Evolutionary conservation across 2,329 filamentous ascomycete species (phyloP), one percentile per base, ranked within the genome.

Genomic region (Nannizziopsis barbatae): DNA sequence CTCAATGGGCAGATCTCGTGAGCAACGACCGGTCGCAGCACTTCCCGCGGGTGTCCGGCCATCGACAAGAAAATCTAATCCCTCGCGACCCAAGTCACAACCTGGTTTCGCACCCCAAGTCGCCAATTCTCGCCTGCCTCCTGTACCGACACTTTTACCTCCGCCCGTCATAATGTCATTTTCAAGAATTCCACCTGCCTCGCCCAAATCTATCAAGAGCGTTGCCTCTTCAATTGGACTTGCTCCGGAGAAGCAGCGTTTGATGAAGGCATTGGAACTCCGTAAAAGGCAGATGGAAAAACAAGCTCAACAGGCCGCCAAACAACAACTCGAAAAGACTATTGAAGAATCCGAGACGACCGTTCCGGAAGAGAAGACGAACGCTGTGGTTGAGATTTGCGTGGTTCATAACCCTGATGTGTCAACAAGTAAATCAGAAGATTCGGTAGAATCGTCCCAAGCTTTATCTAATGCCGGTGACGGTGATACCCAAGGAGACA

Each of bases 201-300:
- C 66, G 18, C 65, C 67, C 6, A 60, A 63, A 51, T 69, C 67
- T 18, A 58, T 47, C 59, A 65, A 60, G 64, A 76, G 60, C 64
- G 69, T 70, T 56, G 53, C 67, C 53, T 61, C 60, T 59, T 71
- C 65, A 58, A 73, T 63, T 9, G 69, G 71, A n/a, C 83, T 93
- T 59, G 87, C 86, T 1, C 86, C 86, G 0, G 92, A 98, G 65
- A 96, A 93, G 69, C 80, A 86, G 52, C 77, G 92, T 47, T 72
- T 98, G 53, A 89, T 95, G 86, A 95, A 93, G 69, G 92, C 92
- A 6, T 76, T 95, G 69, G 85, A 95, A 65, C 67, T 95, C 56
- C 78, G 90, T 45, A 92, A 93, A 66, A 87, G 84, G 67, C 88
- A 87, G 64, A 80, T 82, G 62, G 64, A 57, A 43, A 61, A 58